Percentiles rank a stretch among this genome's conserved stretches.
Conservation (phyloP, 441 rosid species). For the Capsella rubella region DNA sequence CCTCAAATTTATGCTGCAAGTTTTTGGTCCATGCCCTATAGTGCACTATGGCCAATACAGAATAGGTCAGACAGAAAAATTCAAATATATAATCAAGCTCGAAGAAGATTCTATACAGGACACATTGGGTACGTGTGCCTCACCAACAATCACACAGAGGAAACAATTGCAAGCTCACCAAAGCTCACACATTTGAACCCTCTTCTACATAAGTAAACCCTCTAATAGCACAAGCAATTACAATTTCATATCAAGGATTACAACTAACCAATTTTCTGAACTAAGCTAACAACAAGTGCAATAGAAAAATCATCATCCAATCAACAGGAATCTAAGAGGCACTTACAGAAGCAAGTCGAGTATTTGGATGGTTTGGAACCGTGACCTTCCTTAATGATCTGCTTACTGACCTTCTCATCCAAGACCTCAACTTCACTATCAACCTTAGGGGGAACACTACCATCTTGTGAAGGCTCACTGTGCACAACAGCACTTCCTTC, state of each 20-base stretch:
- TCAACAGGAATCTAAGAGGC: constrained; percentile 10
- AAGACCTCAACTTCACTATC: constrained; percentile 68
- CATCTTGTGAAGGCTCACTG: constrained; percentile 67
- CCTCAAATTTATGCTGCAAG: constrained; percentile 88
- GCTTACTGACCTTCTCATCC: constrained; percentile 86
- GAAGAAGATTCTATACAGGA: neutral
- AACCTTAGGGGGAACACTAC: constrained; percentile 69
- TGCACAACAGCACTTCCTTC: constrained; percentile 66
- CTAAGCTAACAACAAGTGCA: too few relatives aligned
- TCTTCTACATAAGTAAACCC: neutral
- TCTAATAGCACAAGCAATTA: neutral
- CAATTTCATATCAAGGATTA: neutral
- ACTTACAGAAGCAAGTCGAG: constrained; percentile 91
- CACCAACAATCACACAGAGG: constrained; percentile 10
- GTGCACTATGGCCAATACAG: constrained; percentile 61
- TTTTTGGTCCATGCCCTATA: constrained; percentile 87
- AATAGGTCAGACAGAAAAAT: constrained; percentile 37
- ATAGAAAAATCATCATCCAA: neutral
- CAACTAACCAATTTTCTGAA: constrained; percentile 14
- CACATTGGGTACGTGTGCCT: neutral
- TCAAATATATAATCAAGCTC: neutral
- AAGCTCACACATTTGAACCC: neutral
- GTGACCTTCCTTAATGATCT: constrained; percentile 88
- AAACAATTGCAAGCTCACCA: neutral
- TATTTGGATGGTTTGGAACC: constrained; percentile 92